Conservation (phyloP, 805 yeast species). For the Starmerella potacharoeniae region DNA sequence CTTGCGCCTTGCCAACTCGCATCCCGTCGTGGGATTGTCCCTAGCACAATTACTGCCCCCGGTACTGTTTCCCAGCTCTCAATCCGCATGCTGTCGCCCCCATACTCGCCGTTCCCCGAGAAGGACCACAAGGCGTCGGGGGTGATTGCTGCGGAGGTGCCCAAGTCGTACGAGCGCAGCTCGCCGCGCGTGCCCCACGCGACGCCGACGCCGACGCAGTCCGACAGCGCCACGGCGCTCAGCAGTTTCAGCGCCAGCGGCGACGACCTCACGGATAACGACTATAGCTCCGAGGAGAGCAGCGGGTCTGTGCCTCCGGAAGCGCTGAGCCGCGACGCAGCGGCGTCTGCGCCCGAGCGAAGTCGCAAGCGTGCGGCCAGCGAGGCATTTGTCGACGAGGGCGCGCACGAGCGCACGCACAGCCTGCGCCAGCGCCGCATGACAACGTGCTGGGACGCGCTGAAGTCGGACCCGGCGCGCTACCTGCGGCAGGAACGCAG, state of each 20-base stretch:
- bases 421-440: constrained; percentile 20
- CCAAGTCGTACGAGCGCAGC: neutral
- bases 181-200: neutral
- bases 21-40: neutral
- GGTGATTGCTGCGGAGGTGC: neutral
- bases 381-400: constrained; percentile 8
- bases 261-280: constrained; percentile 11
- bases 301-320: constrained; percentile 12
- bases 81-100: constrained; percentile 28
- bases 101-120: constrained; percentile 26
- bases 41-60: constrained; percentile 6
- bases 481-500: constrained; percentile 26
- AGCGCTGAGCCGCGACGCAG: neutral
- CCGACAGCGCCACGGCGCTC: neutral
- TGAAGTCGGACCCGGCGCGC: constrained; percentile 25
- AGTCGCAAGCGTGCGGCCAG: constrained; percentile 9
- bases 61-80: neutral
- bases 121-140: constrained; percentile 1
- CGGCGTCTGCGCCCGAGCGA: neutral
- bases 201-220: neutral
- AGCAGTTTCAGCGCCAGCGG: neutral
- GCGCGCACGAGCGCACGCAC: neutral
- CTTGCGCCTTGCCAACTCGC: neutral
- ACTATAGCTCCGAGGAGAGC: constrained; percentile 5
- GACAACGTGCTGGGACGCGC: constrained; percentile 26